phyloP scores from a whole-genome alignment of 1,284 basidiomycete genomes.

The Ceratobasidium sp. region DNA sequence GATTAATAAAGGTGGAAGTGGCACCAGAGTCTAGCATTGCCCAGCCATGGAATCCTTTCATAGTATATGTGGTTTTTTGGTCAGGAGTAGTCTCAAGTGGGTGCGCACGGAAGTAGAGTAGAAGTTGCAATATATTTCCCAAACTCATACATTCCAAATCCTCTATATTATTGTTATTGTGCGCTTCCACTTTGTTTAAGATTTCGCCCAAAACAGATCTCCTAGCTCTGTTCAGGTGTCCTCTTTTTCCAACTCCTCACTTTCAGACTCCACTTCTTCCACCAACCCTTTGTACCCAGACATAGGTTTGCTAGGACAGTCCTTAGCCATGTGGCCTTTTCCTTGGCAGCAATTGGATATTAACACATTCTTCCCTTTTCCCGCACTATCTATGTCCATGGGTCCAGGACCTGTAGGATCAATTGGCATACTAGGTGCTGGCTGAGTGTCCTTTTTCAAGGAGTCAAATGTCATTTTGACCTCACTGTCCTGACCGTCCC shows the following conservation, averaged over 20 bases:
- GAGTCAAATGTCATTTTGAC: not conserved
- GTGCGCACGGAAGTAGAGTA: too few species aligned
- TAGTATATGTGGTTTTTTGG: too few species aligned
- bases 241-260: not conserved
- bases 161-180: not conserved
- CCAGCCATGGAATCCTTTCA: too few species aligned
- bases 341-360: not conserved
- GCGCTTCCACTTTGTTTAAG: not conserved
- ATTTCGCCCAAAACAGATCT: not conserved
- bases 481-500: too few species aligned
- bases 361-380: not conserved
- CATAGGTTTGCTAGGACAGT: not conserved
- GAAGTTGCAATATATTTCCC: not conserved
- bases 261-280: not conserved
- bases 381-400: not conserved
- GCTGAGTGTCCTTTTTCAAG: not conserved
- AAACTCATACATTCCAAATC: not conserved
- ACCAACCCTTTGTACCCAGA: not conserved
- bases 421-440: not conserved
- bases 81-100: too few species aligned
- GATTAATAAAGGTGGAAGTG: conserved; percentile 6
- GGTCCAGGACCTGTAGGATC: conserved; percentile 4
- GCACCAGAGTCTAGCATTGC: not conserved
- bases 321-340: not conserved
- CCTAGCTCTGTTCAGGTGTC: conserved; percentile 1